phyloP scores from a whole-genome alignment of 805 yeast genomes.

The Starmerella potacharoeniae region DNA sequence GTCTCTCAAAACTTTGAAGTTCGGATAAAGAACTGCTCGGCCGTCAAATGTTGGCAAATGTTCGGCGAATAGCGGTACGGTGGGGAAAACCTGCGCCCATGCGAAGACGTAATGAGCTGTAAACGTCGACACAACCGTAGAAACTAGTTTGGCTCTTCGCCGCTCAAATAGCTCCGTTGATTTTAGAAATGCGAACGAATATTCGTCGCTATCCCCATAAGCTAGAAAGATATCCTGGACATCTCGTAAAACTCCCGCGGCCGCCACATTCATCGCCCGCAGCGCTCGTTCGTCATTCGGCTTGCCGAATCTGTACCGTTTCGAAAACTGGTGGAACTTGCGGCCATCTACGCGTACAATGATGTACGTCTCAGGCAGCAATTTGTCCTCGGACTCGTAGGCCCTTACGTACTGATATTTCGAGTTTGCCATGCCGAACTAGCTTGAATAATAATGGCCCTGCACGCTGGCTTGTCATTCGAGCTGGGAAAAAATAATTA shows the following conservation, averaged over 20 bases:
- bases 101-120: slow-evolving; percentile 60
- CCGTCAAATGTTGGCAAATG: slow-evolving; percentile 84
- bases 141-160: slow-evolving; percentile 66
- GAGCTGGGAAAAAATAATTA: not conserved
- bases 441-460: not conserved
- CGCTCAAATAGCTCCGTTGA: slow-evolving; percentile 66
- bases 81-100: slow-evolving; percentile 54
- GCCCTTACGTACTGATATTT: slow-evolving; percentile 74
- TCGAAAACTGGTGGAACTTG: slow-evolving; percentile 75
- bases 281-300: slow-evolving; percentile 81
- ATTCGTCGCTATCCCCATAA: slow-evolving; percentile 94
- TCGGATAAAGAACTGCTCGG: slow-evolving; percentile 79
- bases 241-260: slow-evolving; percentile 47
- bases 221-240: slow-evolving; percentile 70
- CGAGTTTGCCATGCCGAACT: slow-evolving; percentile 54
- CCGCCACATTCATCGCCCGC: slow-evolving; percentile 70
- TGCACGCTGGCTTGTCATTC: not conserved
- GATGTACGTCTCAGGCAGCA: slow-evolving; percentile 71
- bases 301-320: slow-evolving; percentile 60
- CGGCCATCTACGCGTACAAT: slow-evolving; percentile 86
- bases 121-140: slow-evolving; percentile 72
- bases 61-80: slow-evolving; percentile 36
- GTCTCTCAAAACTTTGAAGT: slow-evolving; percentile 48
- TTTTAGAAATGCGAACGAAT: slow-evolving; percentile 61
- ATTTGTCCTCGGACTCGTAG: slow-evolving; percentile 61